phyloP scores from a whole-genome alignment of 2,329 filamentous ascomycete genomes.

The Domatiomyces catenatus region DNA sequence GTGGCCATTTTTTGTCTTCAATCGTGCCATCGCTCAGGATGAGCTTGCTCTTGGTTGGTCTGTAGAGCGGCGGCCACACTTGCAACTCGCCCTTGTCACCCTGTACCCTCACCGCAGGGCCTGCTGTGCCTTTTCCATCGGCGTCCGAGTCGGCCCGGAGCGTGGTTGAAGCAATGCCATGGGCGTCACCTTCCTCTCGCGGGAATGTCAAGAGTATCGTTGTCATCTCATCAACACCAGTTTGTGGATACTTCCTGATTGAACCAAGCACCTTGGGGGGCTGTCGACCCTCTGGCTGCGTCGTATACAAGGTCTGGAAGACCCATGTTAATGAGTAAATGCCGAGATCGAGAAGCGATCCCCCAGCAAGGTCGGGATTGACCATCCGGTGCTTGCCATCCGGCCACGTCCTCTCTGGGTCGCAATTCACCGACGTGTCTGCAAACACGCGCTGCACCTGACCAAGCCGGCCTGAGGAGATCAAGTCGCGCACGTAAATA shows the following conservation, averaged over 20 bases:
- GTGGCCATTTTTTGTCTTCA: conserved; percentile 8
- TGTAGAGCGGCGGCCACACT: conserved; percentile 19
- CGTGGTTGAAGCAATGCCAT: conserved; percentile 17
- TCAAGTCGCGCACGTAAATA: conserved; percentile 20
- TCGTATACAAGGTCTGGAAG: conserved; percentile 44
- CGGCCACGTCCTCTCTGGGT: conserved; percentile 34
- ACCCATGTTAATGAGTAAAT: conserved; percentile 86
- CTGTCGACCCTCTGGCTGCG: conserved; percentile 31
- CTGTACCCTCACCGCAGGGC: conserved; percentile 17
- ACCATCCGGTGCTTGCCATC: conserved; percentile 55
- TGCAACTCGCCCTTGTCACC: conserved; percentile 18
- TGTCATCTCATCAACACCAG: conserved; percentile 20
- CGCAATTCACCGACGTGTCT: conserved; percentile 26
- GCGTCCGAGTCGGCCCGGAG: conserved; percentile 16
- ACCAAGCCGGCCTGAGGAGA: conserved; percentile 38
- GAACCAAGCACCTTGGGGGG: conserved; percentile 44
- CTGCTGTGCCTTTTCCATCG: conserved; percentile 14
- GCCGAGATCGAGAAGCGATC: conserved; percentile 67
- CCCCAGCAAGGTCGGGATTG: conserved; percentile 68
- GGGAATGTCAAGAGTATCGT: conserved; percentile 18
- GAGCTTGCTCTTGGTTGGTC: conserved; percentile 46
- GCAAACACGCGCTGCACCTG: conserved; percentile 49
- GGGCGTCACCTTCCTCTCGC: conserved; percentile 52
- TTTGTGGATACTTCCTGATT: conserved; percentile 13
- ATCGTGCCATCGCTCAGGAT: conserved; percentile 50